These are phyloP conservation scores for Typha latifolia DNA, from an alignment of 176 grass and related monocot genomes.

Conservation along the genomic window DNA sequence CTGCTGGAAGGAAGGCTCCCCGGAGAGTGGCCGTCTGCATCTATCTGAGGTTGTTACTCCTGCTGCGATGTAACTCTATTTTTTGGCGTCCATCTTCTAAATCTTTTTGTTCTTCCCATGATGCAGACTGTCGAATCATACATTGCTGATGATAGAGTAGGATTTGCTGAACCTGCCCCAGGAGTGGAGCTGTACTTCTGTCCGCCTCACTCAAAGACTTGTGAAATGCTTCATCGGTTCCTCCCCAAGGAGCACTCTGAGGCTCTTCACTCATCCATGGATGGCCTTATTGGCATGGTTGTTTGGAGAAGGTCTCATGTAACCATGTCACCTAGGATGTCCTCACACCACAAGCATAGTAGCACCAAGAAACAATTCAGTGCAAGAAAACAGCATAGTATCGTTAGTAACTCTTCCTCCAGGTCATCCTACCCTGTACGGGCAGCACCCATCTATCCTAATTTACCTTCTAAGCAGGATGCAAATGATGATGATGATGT, in stretches of 20 bases:
- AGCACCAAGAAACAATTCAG: slow-evolving; percentile 12
- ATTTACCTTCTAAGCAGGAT: slow-evolving; percentile 4
- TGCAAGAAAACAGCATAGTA: slow-evolving; percentile 37
- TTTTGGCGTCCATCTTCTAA: neutral
- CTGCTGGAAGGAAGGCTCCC: slow-evolving; percentile 39
- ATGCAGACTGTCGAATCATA: slow-evolving; percentile 55
- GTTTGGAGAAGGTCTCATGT: slow-evolving; percentile 49
- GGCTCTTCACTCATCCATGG: slow-evolving; percentile 6
- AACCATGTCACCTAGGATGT: slow-evolving; percentile 17
- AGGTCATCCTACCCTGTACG: slow-evolving; percentile 11
- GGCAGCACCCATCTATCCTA: slow-evolving; percentile 20
- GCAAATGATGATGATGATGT: slow-evolving; percentile 20
- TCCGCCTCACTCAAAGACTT: slow-evolving; percentile 39
- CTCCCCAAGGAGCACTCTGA: slow-evolving; percentile 45
- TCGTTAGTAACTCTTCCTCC: slow-evolving; percentile 14
- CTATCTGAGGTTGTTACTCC: slow-evolving; percentile 44
- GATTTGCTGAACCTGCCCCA: slow-evolving; percentile 35
- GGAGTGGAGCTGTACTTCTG: slow-evolving; percentile 68
- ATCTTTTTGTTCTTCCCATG: neutral
- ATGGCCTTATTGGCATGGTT: slow-evolving; percentile 35
- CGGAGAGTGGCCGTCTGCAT: slow-evolving; percentile 27
- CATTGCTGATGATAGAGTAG: slow-evolving; percentile 49
- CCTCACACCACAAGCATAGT: slow-evolving; percentile 32
- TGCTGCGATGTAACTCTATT: neutral
- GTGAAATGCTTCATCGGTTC: slow-evolving; percentile 29